These are phyloP conservation scores for Cystoisospora suis DNA, from an alignment of 169 alveolate genomes.

Conservation along the genomic window DNA sequence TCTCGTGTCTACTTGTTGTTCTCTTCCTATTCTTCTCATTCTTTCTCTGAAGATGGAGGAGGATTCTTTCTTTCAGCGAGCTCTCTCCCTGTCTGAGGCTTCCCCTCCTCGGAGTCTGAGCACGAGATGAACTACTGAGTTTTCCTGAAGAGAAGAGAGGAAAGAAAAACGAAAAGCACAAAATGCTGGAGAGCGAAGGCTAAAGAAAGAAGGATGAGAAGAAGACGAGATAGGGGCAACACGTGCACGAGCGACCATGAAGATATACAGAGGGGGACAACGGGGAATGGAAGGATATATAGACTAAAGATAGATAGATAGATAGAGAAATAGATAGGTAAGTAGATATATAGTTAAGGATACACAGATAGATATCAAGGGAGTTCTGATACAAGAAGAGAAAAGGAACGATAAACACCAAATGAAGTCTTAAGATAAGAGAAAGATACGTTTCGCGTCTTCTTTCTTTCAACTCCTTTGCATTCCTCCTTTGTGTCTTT, in stretches of 20 bases:
- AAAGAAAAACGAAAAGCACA: not conserved
- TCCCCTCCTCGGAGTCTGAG: slow-evolving; percentile 83
- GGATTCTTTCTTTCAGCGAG: not conserved
- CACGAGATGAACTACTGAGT: slow-evolving; percentile 68
- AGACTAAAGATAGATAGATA: not conserved
- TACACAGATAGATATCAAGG: not conserved
- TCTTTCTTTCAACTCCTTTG: no score
- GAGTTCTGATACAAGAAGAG: no score
- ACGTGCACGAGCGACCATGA: not conserved
- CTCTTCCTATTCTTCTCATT: not conserved
- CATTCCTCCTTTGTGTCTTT: no score
- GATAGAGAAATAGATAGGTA: not conserved
- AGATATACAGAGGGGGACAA: not conserved
- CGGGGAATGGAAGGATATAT: not conserved
- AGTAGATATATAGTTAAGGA: not conserved
- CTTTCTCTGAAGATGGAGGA: not conserved
- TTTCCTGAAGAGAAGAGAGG: slow-evolving; percentile 81
- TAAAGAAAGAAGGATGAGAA: not conserved
- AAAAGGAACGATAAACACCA: no score
- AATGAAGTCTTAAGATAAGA: no score
- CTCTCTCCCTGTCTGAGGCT: not conserved
- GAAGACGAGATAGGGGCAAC: not conserved
- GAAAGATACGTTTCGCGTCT: no score
- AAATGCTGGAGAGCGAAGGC: not conserved
- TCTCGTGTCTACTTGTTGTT: not conserved